phyloP scores from a whole-genome alignment of 2,329 filamentous ascomycete genomes.

The Pseudogymnoascus sp. region DNA sequence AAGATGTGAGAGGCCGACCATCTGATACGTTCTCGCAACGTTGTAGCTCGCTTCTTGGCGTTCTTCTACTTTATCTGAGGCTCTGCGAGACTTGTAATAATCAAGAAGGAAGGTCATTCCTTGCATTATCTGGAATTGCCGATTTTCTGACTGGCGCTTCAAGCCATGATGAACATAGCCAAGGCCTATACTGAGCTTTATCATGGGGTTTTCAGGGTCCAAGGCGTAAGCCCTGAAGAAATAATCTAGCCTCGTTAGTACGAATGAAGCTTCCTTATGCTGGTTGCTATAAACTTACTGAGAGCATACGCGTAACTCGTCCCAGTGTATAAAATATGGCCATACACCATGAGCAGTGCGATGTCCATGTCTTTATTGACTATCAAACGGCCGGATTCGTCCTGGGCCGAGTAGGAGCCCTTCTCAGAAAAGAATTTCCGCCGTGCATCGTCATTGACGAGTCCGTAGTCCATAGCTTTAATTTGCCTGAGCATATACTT shows the following conservation, averaged over 20 bases:
- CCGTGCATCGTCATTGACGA: conserved; percentile 45
- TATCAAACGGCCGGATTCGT: conserved; percentile 26
- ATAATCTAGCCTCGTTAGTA: conserved; percentile 49
- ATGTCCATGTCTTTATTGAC: conserved; percentile 51
- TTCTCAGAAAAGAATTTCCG: conserved; percentile 35
- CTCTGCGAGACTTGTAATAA: conserved; percentile 56
- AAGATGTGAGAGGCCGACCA: conserved; percentile 62
- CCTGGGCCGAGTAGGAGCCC: conserved; percentile 29
- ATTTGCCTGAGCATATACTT: conserved; percentile 90
- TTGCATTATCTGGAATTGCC: conserved; percentile 80
- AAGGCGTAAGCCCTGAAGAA: conserved; percentile 71
- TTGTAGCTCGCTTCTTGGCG: conserved; percentile 77
- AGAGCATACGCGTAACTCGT: conserved; percentile 77
- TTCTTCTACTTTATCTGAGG: conserved; percentile 31
- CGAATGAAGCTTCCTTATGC: background rate
- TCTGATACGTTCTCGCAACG: conserved; percentile 65
- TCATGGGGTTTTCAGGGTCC: conserved; percentile 65
- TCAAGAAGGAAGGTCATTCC: conserved; percentile 71
- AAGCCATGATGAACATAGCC: conserved; percentile 83
- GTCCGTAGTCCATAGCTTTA: conserved; percentile 71
- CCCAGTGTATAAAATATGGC: conserved; percentile 77
- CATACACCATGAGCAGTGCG: conserved; percentile 78
- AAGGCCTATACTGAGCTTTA: conserved; percentile 73
- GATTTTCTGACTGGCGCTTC: conserved; percentile 82
- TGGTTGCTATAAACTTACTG: conserved; percentile 37